Evolutionary conservation across 2,329 filamentous ascomycete species (phyloP).

Genomic region (Colletotrichum liriopes): DNA sequence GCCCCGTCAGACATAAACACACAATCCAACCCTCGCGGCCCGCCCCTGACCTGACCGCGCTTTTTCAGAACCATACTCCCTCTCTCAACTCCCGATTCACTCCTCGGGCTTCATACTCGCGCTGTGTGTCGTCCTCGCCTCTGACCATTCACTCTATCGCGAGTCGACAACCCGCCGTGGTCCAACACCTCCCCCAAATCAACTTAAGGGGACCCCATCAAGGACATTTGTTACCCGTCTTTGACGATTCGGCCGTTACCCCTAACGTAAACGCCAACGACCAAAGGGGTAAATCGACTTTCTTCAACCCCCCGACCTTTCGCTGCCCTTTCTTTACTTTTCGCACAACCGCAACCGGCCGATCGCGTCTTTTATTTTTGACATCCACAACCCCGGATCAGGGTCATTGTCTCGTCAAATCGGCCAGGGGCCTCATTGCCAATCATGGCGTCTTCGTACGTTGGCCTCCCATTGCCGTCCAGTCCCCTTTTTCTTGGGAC

Average conservation of each 20-base stretch:
- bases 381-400: constrained; percentile 22
- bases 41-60: constrained; percentile 36
- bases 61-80: constrained; percentile 26
- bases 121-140: neutral
- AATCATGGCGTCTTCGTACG: constrained; percentile 45
- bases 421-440: constrained; percentile 37
- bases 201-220: constrained; percentile 19
- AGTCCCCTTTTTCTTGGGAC: constrained; percentile 29
- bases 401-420: constrained; percentile 36
- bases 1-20: constrained; percentile 42
- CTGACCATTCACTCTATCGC: constrained; percentile 14
- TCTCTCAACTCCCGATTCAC: constrained; percentile 30
- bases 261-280: constrained; percentile 41
- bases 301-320: constrained; percentile 20
- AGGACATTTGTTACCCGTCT: constrained; percentile 29
- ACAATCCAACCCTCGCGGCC: constrained; percentile 39
- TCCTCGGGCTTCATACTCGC: constrained; percentile 6
- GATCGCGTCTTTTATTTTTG: constrained; percentile 15
- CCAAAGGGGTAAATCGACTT: constrained; percentile 41
- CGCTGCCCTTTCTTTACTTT: constrained; percentile 13
- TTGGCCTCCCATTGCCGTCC: constrained; percentile 22
- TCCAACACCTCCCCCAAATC: neutral
- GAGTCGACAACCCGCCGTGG: constrained; percentile 14
- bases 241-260: constrained; percentile 41
- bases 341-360: constrained; percentile 39